Conservation (phyloP, 2,329 filamentous ascomycete species). For the Calonectria multiphialidica region DNA sequence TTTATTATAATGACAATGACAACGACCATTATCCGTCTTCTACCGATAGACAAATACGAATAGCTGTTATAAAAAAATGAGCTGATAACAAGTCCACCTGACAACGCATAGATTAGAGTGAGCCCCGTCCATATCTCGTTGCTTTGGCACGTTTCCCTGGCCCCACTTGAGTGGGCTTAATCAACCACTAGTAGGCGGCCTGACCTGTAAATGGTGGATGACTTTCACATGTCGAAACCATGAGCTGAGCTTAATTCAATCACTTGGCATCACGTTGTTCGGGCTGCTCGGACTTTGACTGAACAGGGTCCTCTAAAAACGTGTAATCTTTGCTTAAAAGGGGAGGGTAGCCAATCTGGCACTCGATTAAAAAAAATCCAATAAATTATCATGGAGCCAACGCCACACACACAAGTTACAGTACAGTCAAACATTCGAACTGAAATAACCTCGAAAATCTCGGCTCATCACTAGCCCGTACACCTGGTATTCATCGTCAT, state of each 20-base stretch:
- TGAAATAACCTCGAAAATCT: conserved; percentile 16
- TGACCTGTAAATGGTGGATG: conserved; percentile 2
- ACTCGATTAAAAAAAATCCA: conserved; percentile 31
- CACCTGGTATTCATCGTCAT: conserved; percentile 39
- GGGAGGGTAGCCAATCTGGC: background rate
- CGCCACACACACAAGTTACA: conserved; percentile 38
- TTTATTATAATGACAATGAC: conserved; percentile 18
- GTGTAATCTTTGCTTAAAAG: conserved; percentile 22
- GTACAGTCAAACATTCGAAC: conserved; percentile 36
- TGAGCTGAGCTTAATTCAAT: conserved; percentile 20
- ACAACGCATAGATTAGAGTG: background rate
- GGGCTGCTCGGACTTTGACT: conserved; percentile 13
- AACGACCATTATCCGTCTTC: background rate
- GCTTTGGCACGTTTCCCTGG: background rate
- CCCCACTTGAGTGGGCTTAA: conserved; percentile 17
- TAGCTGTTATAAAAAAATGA: background rate
- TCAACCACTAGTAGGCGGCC: conserved; percentile 4
- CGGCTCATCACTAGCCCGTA: conserved; percentile 12
- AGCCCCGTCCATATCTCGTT: conserved; percentile 7
- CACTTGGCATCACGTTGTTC: conserved; percentile 23
- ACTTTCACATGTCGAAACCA: conserved; percentile 28
- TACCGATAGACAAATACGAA: background rate
- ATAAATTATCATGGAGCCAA: conserved; percentile 41
- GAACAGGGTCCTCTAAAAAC: conserved; percentile 17
- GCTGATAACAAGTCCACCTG: background rate